Conservation (phyloP, 73 alveolate species). For the Uronychia setigera region DNA sequence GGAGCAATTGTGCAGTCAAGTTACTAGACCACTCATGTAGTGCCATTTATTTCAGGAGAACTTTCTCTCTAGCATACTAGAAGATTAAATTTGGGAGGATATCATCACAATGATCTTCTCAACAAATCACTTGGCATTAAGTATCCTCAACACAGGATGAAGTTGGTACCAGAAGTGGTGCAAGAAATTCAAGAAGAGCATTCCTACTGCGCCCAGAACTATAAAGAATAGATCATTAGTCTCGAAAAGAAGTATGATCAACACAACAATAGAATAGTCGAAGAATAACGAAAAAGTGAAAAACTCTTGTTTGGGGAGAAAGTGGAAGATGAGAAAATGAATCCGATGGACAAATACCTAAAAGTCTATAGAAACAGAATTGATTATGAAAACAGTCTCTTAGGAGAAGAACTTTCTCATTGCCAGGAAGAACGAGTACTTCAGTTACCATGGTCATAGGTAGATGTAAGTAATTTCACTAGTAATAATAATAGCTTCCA, state of each 20-base stretch:
- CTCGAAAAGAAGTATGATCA: conserved; percentile 70
- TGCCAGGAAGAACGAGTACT: conserved; percentile 3
- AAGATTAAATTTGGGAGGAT: conserved; percentile 88
- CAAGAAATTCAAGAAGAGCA: conserved; percentile 85
- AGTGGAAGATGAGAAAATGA: not conserved
- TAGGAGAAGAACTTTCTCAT: not conserved
- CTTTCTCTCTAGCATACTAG: conserved; percentile 62
- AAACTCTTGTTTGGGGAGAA: conserved; percentile 21
- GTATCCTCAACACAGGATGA: conserved; percentile 82
- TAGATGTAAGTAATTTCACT: too few species aligned
- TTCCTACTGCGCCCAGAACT: conserved; percentile 84
- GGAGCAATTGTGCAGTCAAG: conserved; percentile 82
- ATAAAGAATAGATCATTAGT: conserved; percentile 67
- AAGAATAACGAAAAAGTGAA: conserved; percentile 58
- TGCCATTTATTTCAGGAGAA: conserved; percentile 80
- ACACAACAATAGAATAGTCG: conserved; percentile 62
- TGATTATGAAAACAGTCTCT: conserved; percentile 6
- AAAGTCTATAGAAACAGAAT: conserved; percentile 6
- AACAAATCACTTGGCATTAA: conserved; percentile 75
- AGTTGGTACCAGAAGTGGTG: conserved; percentile 75
- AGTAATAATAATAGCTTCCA: conserved; percentile 33
- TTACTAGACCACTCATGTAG: conserved; percentile 84
- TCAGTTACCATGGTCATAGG: conserved; percentile 49
- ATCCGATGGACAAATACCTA: not conserved
- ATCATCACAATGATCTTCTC: conserved; percentile 79